These are phyloP conservation scores for Candida sakaeoensis DNA, from an alignment of 805 yeast genomes.

Conservation along the genomic window DNA sequence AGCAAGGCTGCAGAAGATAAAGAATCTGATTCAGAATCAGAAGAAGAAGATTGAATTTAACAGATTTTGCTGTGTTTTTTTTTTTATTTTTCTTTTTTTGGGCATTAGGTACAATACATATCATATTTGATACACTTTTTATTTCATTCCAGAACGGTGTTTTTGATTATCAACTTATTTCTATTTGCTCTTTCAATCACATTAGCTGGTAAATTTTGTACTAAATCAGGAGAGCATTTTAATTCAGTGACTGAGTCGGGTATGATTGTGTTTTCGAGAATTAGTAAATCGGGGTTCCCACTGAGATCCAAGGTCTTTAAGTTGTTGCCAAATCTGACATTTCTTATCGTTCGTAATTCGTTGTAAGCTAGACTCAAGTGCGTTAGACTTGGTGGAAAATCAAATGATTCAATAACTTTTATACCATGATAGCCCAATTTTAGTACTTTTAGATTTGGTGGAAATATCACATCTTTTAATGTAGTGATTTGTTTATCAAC, in stretches of 20 bases:
- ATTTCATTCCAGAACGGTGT: not conserved
- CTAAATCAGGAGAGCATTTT: slow-evolving; percentile 30
- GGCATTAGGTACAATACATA: not conserved
- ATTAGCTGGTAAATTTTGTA: slow-evolving; percentile 32
- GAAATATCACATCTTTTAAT: slow-evolving; percentile 39
- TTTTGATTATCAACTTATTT: slow-evolving; percentile 24
- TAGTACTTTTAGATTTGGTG: slow-evolving; percentile 31
- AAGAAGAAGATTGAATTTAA: slow-evolving; percentile 25
- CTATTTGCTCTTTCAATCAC: slow-evolving; percentile 39
- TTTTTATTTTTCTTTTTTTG: too few species aligned
- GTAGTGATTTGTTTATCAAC: slow-evolving; percentile 40
- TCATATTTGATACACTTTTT: too few species aligned
- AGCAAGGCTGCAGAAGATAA: slow-evolving; percentile 86
- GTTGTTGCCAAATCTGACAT: slow-evolving; percentile 33
- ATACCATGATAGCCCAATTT: slow-evolving; percentile 39
- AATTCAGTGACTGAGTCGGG: slow-evolving; percentile 39
- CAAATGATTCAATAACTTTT: slow-evolving; percentile 34
- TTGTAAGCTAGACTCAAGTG: slow-evolving; percentile 35
- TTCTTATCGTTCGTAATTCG: slow-evolving; percentile 34
- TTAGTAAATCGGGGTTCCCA: slow-evolving; percentile 38
- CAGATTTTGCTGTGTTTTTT: too few species aligned
- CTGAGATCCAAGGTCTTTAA: slow-evolving; percentile 34
- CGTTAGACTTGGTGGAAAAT: slow-evolving; percentile 33
- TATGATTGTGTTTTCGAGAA: slow-evolving; percentile 32
- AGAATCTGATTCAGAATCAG: slow-evolving; percentile 81